Conservation (phyloP, 225 moss, liverwort and hornwort genomes). For the Anthoceros angustus region DNA sequence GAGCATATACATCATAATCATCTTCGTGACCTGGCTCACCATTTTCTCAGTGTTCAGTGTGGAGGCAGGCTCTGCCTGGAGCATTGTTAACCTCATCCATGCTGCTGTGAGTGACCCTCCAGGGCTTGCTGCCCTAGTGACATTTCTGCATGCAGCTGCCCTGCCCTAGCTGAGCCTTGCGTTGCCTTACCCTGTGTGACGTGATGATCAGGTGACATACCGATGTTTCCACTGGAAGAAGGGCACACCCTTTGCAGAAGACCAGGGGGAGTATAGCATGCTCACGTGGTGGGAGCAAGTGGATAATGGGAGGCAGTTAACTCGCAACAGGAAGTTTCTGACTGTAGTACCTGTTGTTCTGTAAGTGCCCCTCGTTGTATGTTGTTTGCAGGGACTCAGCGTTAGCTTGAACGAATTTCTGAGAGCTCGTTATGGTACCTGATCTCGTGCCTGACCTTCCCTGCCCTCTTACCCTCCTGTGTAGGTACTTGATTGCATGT, state of each 20-base stretch:
- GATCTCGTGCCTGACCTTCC: not conserved
- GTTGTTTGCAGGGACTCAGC: no score
- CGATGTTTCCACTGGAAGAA: conserved; percentile 98
- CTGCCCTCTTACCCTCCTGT: not conserved
- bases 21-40: conserved; percentile 81
- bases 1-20: conserved; percentile 84
- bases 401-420: no score
- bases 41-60: conserved; percentile 83
- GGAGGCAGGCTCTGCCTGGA: conserved; percentile 86
- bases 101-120: conserved; percentile 38
- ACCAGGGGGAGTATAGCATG: conserved; percentile 95
- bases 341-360: conserved; percentile 91
- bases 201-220: conserved; percentile 58
- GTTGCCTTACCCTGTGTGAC: conserved; percentile 4
- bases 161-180: no score
- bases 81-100: conserved; percentile 78
- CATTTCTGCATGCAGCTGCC: not conserved
- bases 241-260: conserved; percentile 95
- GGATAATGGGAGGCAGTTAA: conserved; percentile 91
- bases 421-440: no score
- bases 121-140: not conserved
- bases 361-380: conserved; percentile 26
- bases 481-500: conserved; percentile 87
- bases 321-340: conserved; percentile 96
- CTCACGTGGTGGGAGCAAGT: conserved; percentile 99